A percentile compares a stretch with the other conserved stretches of the same genome.
phyloP scores from a whole-genome alignment of 257 asterid genomes.

The Fraxinus quadrangulata region DNA sequence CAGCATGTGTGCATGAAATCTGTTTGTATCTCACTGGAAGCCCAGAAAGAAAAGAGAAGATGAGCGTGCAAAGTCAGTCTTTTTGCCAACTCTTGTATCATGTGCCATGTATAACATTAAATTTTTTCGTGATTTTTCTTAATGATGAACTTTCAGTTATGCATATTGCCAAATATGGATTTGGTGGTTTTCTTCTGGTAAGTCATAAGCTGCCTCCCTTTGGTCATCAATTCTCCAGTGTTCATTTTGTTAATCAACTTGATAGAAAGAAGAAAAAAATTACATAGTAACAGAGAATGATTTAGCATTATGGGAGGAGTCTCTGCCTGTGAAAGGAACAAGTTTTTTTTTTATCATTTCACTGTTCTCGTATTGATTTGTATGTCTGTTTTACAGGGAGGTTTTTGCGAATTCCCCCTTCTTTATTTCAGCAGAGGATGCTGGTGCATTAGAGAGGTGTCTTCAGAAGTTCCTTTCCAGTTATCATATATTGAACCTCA shows the following conservation, averaged over 20 bases:
- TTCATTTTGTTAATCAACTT: slow-evolving; percentile 13
- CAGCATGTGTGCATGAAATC: no score
- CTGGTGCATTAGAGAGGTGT: slow-evolving; percentile 81
- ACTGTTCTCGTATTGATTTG: slow-evolving; percentile 22
- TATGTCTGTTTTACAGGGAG: slow-evolving; percentile 57
- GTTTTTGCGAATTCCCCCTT: slow-evolving; percentile 90
- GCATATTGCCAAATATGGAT: neutral
- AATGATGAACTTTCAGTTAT: neutral
- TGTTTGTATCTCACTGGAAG: no score
- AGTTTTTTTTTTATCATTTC: slow-evolving; percentile 7
- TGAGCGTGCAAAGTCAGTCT: no score
- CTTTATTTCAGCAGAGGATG: slow-evolving; percentile 84
- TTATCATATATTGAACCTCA: slow-evolving; percentile 27
- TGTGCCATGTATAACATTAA: no score
- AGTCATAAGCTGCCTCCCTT: slow-evolving; percentile 2
- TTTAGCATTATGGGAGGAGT: slow-evolving; percentile 2
- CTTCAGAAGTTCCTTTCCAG: slow-evolving; percentile 25
- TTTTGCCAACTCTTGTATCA: no score
- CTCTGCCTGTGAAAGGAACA: slow-evolving; percentile 7
- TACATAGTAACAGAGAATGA: neutral
- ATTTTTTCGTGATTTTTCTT: no score
- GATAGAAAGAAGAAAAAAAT: neutral
- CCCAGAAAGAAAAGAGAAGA: no score
- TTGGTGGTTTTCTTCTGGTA: neutral
- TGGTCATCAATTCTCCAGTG: slow-evolving; percentile 3